Base-by-base conservation (phyloP, 1,284 basidiomycete species). In the Neonothopanus nambi region DNA sequence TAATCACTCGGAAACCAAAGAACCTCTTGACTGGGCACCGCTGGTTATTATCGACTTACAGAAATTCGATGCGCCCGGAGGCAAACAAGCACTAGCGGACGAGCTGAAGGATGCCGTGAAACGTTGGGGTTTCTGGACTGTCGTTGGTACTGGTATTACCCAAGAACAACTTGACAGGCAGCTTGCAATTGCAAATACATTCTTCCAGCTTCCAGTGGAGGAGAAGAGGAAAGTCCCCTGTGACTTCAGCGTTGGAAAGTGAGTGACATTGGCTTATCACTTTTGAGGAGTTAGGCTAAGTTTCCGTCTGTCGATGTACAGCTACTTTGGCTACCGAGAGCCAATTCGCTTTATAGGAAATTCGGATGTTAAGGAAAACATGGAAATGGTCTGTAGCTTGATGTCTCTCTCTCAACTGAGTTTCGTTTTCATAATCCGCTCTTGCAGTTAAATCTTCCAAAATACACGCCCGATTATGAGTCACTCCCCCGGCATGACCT, bases 261-360 rank as follows among this genome's bases (percentile, higher is more conserved):
- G 41, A 54, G 60, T 57, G 9, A 3, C n/a, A 12, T n/a, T n/a
- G n/a, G n/a, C 23, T 46, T 51, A 7, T 30, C 17, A 21, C 17
- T n/a, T 23, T 23, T n/a, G 12, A 46, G 12, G 12, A 33, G 30
- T 8, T n/a, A 23, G 21, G 21, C 9, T 30, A n/a, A 13, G 28
- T 15, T n/a, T 17, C 21, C 17, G 26, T 21, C 20, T 42, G 18
- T 23, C 44, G 11, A 51, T 24, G 9, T 23, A 17, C 35, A 65
- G 63, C 21, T 60, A 59, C 39, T 65, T 65, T 47, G 64, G 65
- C 24, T 66, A 64, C 48, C 59, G 64, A 38, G 59, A 62, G n/a
- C 65, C 63, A n/a, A 59, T 52, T 13, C 58, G 61, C 8, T 42
- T 59, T 13, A 57, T 66, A 8, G 62, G 60, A 8, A 57, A 58